Evolutionary conservation across 805 yeast species (phyloP).

Genomic region (Maudiozyma serrabonitensis): DNA sequence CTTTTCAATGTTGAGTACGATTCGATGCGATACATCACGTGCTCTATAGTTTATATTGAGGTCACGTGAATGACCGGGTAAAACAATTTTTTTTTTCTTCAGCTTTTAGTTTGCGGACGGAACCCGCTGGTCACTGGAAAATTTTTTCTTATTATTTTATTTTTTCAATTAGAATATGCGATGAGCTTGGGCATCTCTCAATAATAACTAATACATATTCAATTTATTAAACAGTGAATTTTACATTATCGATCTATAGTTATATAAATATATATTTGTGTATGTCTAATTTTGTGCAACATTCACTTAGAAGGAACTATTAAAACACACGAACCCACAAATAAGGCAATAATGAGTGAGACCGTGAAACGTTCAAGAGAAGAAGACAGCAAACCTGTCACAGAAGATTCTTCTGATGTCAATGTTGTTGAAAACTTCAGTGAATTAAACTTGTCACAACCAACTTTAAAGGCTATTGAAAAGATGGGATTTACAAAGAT

Average conservation of each 20-base stretch:
- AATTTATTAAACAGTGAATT: neutral
- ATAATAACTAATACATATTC: neutral
- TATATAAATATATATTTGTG: no score
- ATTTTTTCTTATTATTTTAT: constrained; percentile 4
- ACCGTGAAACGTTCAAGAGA: constrained; percentile 16
- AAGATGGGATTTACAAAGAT: constrained; percentile 85
- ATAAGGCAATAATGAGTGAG: neutral
- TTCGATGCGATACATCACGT: neutral
- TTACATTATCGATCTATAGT: no score
- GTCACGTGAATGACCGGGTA: neutral
- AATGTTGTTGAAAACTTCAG: constrained; percentile 21
- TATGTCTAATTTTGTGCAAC: no score
- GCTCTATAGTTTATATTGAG: neutral
- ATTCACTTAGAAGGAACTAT: no score
- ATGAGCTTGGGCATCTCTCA: constrained; percentile 6
- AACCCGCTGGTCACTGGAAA: neutral
- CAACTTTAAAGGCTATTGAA: constrained; percentile 69
- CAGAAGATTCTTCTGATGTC: constrained; percentile 8
- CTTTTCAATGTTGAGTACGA: no score
- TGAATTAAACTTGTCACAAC: constrained; percentile 62
- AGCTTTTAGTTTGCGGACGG: no score
- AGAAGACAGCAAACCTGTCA: constrained; percentile 2
- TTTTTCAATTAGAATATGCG: constrained; percentile 10
- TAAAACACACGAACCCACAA: no score
- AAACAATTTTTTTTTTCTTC: neutral